Base-by-base conservation (phyloP, 2,329 filamentous ascomycete genomes). In the Penicillium janthinellum region DNA sequence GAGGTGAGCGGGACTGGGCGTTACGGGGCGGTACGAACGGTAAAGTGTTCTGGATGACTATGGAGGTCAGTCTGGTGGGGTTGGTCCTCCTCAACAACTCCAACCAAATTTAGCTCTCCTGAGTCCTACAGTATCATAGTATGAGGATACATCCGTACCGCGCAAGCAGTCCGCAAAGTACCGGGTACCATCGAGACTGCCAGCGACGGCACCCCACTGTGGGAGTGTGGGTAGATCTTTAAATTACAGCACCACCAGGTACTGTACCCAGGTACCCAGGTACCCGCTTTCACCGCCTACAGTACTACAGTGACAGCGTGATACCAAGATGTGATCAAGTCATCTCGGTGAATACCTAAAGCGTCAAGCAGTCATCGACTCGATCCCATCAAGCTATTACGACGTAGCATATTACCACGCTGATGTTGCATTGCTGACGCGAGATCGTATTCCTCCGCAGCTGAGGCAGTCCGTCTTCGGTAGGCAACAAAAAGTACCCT, bases 131-230 rank as follows among this genome's bases (percentile, higher is more conserved):
- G 17, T 17, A 17, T 17, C 17, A 17, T 17, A 17, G 17, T 17
- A 6, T 48, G 31, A 28, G 25, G 6, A 6, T 28, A 28, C 25
- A 5, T 28, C 25, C 17, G 20, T 22, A n/a, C 44, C 3, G 25
- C 3, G 25, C 28, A 4, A 31, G 59, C 62, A 61, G 55, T 63
- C 65, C 65, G 60, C 59, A 66, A 68, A 67, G 58, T 68, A 68
- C 66, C 57, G 63, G 64, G 63, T 68, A 67, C 60, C 54, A 51
- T 25, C 56, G 57, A 63, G 62, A 65, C 62, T 41, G 59, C 42
- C 44, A 35, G 14, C 22, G 15, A n/a, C 45, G 41, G 49, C 53
- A 44, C 56, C 49, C 42, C 48, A 28, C 48, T 17, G 39, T 57
- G 55, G 41, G 31, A 28, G 39, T 17, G 39, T 57, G 55, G 41